Evolutionary conservation across 805 yeast genomes (phyloP).

Genomic region (Saturnispora dispora): DNA sequence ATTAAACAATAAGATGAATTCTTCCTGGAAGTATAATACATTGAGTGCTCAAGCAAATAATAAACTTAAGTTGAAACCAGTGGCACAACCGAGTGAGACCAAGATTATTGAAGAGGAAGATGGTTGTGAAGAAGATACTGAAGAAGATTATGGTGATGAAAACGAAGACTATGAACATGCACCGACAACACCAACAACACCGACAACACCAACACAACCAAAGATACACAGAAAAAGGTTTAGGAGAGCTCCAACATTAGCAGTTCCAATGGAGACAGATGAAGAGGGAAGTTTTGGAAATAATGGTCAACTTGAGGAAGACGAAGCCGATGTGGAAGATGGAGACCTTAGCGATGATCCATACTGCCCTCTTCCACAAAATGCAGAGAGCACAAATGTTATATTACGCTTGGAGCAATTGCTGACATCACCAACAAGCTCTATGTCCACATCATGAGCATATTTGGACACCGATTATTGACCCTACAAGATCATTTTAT

Average conservation of each 20-base stretch:
- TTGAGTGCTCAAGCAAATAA: conserved; percentile 17
- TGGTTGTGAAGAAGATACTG: conserved; percentile 8
- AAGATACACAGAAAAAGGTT: conserved; percentile 8
- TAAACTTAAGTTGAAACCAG: conserved; percentile 32
- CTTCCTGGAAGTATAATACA: conserved; percentile 29
- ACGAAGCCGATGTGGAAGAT: conserved; percentile 1
- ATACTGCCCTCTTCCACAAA: conserved; percentile 3
- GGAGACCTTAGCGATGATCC: not conserved
- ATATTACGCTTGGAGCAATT: not conserved
- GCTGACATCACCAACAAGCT: not conserved
- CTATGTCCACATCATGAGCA: conserved; percentile 1
- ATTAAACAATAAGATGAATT: conserved; percentile 21
- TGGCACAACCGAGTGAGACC: conserved; percentile 52
- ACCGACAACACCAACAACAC: not conserved
- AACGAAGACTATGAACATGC: conserved; percentile 1
- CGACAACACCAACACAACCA: not conserved
- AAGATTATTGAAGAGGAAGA: conserved; percentile 30
- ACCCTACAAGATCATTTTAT: not conserved
- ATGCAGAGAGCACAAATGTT: not conserved
- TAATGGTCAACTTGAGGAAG: conserved; percentile 27
- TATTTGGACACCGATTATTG: not conserved
- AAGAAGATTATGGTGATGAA: conserved; percentile 2
- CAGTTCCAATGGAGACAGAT: conserved; percentile 14
- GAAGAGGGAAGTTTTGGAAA: conserved; percentile 11
- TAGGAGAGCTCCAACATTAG: conserved; percentile 9